phyloP scores from a whole-genome alignment of 2,329 filamentous ascomycete genomes.

The Fusarium ambrosium region DNA sequence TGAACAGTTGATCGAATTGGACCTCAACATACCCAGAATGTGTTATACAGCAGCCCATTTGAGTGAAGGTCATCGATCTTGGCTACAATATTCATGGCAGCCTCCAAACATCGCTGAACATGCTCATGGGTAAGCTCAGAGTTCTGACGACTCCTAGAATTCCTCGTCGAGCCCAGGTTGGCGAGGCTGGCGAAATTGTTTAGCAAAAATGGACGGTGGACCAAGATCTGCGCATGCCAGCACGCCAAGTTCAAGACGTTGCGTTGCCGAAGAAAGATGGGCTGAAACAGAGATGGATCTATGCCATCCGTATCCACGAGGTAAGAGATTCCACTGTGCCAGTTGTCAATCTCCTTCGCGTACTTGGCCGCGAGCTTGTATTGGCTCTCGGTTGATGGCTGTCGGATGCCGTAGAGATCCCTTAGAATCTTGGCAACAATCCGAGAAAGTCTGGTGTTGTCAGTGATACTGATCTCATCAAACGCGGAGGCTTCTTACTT shows the following conservation, averaged over 20 bases:
- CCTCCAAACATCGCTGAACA: conserved; percentile 53
- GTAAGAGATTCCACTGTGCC: conserved; percentile 51
- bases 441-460: conserved; percentile 43
- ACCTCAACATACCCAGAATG: conserved; percentile 10
- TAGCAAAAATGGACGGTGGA: conserved; percentile 55
- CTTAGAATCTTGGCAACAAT: conserved; percentile 53
- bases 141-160: conserved; percentile 42
- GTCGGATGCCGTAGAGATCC: conserved; percentile 52
- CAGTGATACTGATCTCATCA: conserved; percentile 23
- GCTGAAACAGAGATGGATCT: conserved; percentile 51
- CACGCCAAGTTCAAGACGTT: conserved; percentile 58
- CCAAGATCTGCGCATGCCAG: conserved; percentile 59
- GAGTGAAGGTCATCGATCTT: conserved; percentile 51
- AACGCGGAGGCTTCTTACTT: conserved; percentile 56
- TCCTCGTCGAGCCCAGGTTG: conserved; percentile 9
- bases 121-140: conserved; percentile 33
- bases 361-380: conserved; percentile 47
- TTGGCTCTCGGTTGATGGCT: conserved; percentile 45
- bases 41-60: conserved; percentile 19
- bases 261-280: conserved; percentile 57
- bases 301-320: conserved; percentile 56
- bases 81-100: conserved; percentile 56
- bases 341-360: conserved; percentile 50
- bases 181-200: conserved; percentile 50
- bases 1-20: conserved; percentile 43